phyloP scores from a whole-genome alignment of 345 rosid species.

The Rhizophora apiculata region DNA sequence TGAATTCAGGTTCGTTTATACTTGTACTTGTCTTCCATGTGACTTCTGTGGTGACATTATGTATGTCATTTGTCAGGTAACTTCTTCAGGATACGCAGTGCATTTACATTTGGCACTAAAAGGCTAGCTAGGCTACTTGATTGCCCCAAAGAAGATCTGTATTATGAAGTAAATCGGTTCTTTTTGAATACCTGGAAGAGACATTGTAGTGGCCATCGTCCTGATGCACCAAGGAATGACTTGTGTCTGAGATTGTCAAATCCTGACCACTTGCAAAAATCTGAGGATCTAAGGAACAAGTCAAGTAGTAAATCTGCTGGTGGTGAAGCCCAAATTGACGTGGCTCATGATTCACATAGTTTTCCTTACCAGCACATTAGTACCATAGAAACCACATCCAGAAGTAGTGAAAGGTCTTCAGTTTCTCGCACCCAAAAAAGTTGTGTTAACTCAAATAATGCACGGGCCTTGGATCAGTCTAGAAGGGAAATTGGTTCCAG shows the following conservation, averaged over 20 bases:
- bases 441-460: neutral
- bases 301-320: neutral
- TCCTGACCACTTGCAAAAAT: neutral
- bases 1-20: no score
- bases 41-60: no score
- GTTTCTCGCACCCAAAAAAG: neutral
- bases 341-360: neutral
- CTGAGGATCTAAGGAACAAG: constrained; percentile 5
- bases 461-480: neutral
- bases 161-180: constrained; percentile 24
- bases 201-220: constrained; percentile 21
- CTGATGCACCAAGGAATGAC: constrained; percentile 16
- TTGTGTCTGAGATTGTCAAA: neutral
- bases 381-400: neutral
- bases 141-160: constrained; percentile 22
- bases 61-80: constrained; percentile 7
- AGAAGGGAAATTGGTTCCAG: constrained; percentile 2
- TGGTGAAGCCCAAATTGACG: constrained; percentile 2
- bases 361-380: constrained; percentile 10
- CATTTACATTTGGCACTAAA: constrained; percentile 9
- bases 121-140: constrained; percentile 22
- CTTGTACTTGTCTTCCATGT: no score
- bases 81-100: constrained; percentile 13
- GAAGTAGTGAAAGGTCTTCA: constrained; percentile 6
- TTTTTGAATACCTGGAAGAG: constrained; percentile 28